phyloP scores from a whole-genome alignment of 192 early-diverging fungal genomes.

The Podochytrium sp. region DNA sequence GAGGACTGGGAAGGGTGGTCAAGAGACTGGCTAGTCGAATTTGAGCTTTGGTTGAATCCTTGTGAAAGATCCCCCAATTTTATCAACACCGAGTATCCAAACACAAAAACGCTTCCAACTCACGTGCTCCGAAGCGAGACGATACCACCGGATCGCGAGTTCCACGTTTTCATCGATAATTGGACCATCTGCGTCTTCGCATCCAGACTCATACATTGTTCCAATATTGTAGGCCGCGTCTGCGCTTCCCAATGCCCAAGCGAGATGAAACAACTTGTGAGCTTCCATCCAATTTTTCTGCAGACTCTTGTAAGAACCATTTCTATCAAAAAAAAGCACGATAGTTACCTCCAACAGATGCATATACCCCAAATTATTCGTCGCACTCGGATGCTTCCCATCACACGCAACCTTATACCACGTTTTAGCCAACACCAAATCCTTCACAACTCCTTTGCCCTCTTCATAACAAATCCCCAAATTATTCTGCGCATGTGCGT shows the following conservation, averaged over 20 bases:
- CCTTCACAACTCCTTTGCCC: conserved; percentile 55
- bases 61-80: no score
- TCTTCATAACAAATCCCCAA: conserved; percentile 62
- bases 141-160: conserved; percentile 52
- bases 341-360: conserved; percentile 44
- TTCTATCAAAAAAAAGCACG: neutral
- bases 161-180: conserved; percentile 43
- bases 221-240: conserved; percentile 57
- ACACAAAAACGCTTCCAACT: neutral
- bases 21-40: conserved; percentile 42
- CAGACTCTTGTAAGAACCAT: neutral
- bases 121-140: conserved; percentile 49
- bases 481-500: conserved; percentile 53
- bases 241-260: conserved; percentile 47
- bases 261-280: conserved; percentile 48
- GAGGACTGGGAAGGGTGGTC: conserved; percentile 30
- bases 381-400: conserved; percentile 46
- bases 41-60: conserved; percentile 49
- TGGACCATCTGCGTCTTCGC: conserved; percentile 37
- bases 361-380: conserved; percentile 53
- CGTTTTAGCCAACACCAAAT: conserved; percentile 48
- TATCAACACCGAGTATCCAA: no score
- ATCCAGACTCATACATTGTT: conserved; percentile 55
- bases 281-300: conserved; percentile 43
- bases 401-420: conserved; percentile 54